phyloP scores from a whole-genome alignment of 2,329 filamentous ascomycete species.

The Penicillium aurantiogriseum region DNA sequence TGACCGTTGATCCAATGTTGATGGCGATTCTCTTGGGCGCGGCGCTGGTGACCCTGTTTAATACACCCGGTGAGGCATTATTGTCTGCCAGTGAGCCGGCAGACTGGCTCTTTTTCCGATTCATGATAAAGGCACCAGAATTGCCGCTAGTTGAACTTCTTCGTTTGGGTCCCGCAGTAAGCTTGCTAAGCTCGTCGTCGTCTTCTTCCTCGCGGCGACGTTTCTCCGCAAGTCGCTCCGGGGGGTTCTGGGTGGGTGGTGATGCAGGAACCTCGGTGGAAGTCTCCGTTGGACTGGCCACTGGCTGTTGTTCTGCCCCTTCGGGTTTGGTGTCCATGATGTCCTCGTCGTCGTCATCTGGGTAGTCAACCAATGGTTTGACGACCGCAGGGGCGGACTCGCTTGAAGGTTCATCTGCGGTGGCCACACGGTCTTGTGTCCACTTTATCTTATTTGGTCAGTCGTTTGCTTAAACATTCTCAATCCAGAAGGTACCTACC shows the following conservation, averaged over 20 bases:
- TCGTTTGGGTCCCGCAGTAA: constrained; percentile 56
- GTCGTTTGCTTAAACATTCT: background rate
- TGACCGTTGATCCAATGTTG: constrained; percentile 34
- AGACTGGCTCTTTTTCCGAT: constrained; percentile 36
- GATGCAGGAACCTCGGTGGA: constrained; percentile 29
- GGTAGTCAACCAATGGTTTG: constrained; percentile 85
- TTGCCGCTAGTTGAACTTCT: constrained; percentile 44
- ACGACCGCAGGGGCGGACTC: constrained; percentile 59
- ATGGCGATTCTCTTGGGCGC: constrained; percentile 43
- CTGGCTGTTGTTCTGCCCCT: constrained; percentile 26
- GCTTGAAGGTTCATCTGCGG: constrained; percentile 48
- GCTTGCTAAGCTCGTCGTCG: constrained; percentile 84
- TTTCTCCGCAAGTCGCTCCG: constrained; percentile 82
- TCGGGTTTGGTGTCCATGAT: constrained; percentile 57
- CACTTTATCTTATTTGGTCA: constrained; percentile 26
- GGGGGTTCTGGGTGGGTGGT: constrained; percentile 33
- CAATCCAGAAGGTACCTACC: constrained; percentile 24
- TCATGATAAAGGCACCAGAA: constrained; percentile 33
- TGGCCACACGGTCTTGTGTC: constrained; percentile 38
- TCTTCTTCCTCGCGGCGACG: constrained; percentile 83
- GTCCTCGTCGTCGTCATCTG: constrained; percentile 81
- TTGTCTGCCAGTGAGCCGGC: constrained; percentile 30
- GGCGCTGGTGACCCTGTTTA: constrained; percentile 19
- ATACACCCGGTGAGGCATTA: constrained; percentile 16
- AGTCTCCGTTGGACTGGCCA: constrained; percentile 24